phyloP scores from a whole-genome alignment of 441 rosid genomes.

The Populus hybrid region DNA sequence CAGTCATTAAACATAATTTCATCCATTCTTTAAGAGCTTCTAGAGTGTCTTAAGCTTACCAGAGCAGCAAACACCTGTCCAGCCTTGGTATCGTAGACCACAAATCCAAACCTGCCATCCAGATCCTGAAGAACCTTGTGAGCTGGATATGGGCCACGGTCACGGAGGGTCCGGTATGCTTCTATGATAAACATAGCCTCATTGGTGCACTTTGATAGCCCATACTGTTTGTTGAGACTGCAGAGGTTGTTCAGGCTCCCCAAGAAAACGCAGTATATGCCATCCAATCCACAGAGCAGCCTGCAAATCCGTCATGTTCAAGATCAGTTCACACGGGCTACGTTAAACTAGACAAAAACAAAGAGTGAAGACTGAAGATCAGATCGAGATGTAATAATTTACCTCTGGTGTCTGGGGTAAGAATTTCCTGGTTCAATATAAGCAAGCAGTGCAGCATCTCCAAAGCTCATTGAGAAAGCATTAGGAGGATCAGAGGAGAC shows the following conservation, averaged over 20 bases:
- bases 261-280: conserved; percentile 69
- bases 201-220: conserved; percentile 62
- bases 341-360: background rate
- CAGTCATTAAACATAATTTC: background rate
- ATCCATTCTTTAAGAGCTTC: too few relatives aligned
- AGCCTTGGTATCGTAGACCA: conserved; percentile 66
- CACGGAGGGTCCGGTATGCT: conserved; percentile 80
- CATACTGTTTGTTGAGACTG: conserved; percentile 70
- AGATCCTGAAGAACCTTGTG: conserved; percentile 82
- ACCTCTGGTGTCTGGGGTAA: conserved; percentile 49
- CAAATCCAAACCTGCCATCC: conserved; percentile 86
- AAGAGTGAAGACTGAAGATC: background rate
- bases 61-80: conserved; percentile 69
- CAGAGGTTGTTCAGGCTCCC: conserved; percentile 73
- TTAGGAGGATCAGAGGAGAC: conserved; percentile 42
- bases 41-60: conserved; percentile 29
- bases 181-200: conserved; percentile 82
- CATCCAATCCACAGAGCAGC: conserved; percentile 73
- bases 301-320: conserved; percentile 29
- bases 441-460: conserved; percentile 58
- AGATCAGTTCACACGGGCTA: background rate
- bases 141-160: conserved; percentile 95
- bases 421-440: conserved; percentile 41
- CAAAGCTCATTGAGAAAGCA: conserved; percentile 60
- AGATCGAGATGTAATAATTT: background rate